Evolutionary conservation across 495 filamentous ascomycete genomes (phyloP), one percentile per base, ranked within the genome.

Genomic region (Penicillium paradoxum): DNA sequence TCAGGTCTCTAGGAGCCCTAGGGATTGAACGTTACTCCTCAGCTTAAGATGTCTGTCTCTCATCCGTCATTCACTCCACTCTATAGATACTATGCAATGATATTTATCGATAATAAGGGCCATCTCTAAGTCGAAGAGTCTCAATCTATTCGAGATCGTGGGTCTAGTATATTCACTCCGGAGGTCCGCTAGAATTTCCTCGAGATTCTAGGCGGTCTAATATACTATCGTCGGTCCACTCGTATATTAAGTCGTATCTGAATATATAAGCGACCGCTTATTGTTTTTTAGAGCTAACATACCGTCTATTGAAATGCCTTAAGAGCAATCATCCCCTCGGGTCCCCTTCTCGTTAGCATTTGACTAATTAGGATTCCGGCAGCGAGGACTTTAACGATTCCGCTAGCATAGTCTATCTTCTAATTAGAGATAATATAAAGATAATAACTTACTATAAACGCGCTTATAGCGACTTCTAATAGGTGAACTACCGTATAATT

Each of bases 401-500:
- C 13, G 57, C 43, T 29, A 58, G 68, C 39, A 70, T 65, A 55
- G 56, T 69, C 7, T 48, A 61, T 18, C 45, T 77, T 4, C 53
- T 64, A 39, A 59, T 76, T 39, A 70, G 71, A 39, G 70, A 77
- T 29, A 56, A 48, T 4, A 45, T 60, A 24, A 72, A 71, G 50
- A 53, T 78, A 13, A 40, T 64, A 2, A 51, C 54, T 9, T 75
- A 71, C 42, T 76, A 75, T 50, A 57, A 66, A 19, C 34, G 57
- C 41, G 73, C 83, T 0, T 81, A 91, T 51, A 80, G 80, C 54
- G 74, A 75, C 37, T 76, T 89, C 55, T 86, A 91, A 62, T 88
- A 95, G 56, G 74, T 81, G 5, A 81, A 83, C 47, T 86, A 85
- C 66, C 76, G 42, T 73, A 77, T 69, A 44, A 79, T 92, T 19